These are phyloP conservation scores for Lenzites betulinus DNA, from an alignment of 768 basidiomycete species.

Conservation along the genomic window DNA sequence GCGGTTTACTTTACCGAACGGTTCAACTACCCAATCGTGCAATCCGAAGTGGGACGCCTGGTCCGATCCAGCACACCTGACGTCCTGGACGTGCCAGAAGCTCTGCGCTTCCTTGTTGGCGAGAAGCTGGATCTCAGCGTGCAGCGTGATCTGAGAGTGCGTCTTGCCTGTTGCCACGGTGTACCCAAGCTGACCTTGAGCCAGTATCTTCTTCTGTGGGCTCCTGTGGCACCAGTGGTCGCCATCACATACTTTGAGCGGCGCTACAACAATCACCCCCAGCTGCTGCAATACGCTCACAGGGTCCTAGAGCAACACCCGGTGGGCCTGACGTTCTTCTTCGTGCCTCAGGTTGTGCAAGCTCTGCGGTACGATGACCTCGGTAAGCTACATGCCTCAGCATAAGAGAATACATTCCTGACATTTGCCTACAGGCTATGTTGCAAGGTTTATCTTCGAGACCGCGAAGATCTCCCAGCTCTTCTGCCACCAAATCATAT, in stretches of 20 bases:
- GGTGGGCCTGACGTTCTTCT: conserved; percentile 95
- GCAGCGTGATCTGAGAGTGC: conserved; percentile 75
- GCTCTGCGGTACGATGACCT: conserved; percentile 88
- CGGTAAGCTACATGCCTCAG: conserved; percentile 49
- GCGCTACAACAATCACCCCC: conserved; percentile 78
- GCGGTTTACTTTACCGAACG: conserved; percentile 86
- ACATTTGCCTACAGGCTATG: conserved; percentile 65
- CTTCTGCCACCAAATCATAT: conserved; percentile 99
- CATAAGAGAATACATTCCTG: not conserved
- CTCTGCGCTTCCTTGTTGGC: conserved; percentile 76
- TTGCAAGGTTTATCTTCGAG: conserved; percentile 93
- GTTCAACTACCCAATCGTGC: conserved; percentile 68
- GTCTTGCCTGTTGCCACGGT: conserved; percentile 2
- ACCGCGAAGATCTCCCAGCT: conserved; percentile 95
- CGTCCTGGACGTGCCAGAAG: conserved; percentile 78
- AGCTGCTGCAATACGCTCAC: conserved; percentile 94
- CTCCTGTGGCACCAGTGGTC: conserved; percentile 80
- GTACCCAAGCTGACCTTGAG: not conserved
- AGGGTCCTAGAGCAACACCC: conserved; percentile 93
- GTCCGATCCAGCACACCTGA: conserved; percentile 72
- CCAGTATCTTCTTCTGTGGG: conserved; percentile 88
- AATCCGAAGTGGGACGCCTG: conserved; percentile 72
- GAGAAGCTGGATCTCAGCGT: conserved; percentile 60
- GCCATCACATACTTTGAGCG: conserved; percentile 86
- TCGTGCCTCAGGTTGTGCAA: conserved; percentile 98